Evolutionary conservation across 2,329 filamentous ascomycete species (phyloP).

Genomic region (Pseudocercospora musae): DNA sequence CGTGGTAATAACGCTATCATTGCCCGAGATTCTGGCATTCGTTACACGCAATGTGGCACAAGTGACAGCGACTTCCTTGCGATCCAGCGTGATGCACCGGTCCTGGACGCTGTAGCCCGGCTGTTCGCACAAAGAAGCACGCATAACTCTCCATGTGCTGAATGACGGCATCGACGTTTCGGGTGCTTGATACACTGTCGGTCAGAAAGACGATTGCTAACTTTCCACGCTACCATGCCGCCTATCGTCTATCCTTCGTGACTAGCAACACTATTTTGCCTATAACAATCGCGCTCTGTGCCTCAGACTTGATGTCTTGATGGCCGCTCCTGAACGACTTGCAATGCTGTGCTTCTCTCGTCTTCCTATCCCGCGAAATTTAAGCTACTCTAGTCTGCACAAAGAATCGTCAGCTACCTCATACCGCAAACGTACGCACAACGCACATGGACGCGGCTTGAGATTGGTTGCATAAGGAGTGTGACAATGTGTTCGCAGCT

Average conservation of each 20-base stretch:
- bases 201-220: background rate
- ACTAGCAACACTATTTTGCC: background rate
- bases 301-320: background rate
- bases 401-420: constrained; percentile 20
- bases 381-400: constrained; percentile 22
- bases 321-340: background rate
- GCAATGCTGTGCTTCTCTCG: background rate
- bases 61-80: background rate
- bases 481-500: constrained; percentile 2
- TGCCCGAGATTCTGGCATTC: background rate
- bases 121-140: constrained; percentile 1
- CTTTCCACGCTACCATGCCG: background rate
- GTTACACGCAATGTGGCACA: background rate
- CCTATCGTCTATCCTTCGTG: background rate
- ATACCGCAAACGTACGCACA: background rate
- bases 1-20: constrained; percentile 4
- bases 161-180: constrained; percentile 7
- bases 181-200: constrained; percentile 3
- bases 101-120: background rate
- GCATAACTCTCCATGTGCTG: background rate
- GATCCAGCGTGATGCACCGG: background rate
- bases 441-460: background rate
- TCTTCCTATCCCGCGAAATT: background rate
- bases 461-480: constrained; percentile 1
- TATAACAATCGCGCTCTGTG: background rate